Evolutionary conservation across 129 eudicot species (phyloP).

Genomic region (Helichrysum umbraculigerum): DNA sequence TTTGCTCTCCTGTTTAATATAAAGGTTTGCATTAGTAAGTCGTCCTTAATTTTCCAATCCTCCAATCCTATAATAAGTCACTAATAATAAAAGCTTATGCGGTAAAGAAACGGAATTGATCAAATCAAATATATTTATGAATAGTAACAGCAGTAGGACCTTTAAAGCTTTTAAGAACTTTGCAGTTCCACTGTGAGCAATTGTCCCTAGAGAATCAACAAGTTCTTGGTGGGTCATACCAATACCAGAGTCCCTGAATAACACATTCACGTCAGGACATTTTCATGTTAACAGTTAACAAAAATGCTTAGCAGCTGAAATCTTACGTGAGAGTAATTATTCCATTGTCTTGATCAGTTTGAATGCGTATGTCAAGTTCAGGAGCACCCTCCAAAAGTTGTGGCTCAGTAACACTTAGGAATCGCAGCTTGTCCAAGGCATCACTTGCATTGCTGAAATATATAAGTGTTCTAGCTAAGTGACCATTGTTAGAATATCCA

Average conservation of each 20-base stretch:
- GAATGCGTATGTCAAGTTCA: slow-evolving; percentile 92
- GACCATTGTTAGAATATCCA: neutral
- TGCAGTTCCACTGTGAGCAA: slow-evolving; percentile 98
- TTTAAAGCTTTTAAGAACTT: slow-evolving; percentile 84
- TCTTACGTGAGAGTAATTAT: slow-evolving; percentile 80
- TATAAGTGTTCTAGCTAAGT: neutral
- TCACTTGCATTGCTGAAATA: slow-evolving; percentile 91
- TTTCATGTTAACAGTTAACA: neutral
- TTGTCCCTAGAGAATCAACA: slow-evolving; percentile 95
- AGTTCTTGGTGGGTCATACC: slow-evolving; percentile 96
- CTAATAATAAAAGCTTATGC: neutral
- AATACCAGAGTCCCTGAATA: slow-evolving; percentile 85
- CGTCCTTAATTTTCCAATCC: neutral
- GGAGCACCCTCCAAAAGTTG: slow-evolving; percentile 71
- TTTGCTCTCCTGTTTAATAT: slow-evolving; percentile 78
- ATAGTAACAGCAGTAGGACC: slow-evolving; percentile 37
- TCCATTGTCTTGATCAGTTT: slow-evolving; percentile 85
- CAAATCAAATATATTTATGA: neutral
- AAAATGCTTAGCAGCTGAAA: neutral
- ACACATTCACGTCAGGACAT: neutral
- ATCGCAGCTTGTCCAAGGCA: slow-evolving; percentile 97
- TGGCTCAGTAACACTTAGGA: slow-evolving; percentile 81
- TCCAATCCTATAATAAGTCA: neutral
- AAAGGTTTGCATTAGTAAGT: slow-evolving; percentile 18
- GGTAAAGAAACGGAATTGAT: neutral